These are phyloP conservation scores for Erigeron philadelphicus DNA, from an alignment of 140 eudicot species.

Conservation along the genomic window DNA sequence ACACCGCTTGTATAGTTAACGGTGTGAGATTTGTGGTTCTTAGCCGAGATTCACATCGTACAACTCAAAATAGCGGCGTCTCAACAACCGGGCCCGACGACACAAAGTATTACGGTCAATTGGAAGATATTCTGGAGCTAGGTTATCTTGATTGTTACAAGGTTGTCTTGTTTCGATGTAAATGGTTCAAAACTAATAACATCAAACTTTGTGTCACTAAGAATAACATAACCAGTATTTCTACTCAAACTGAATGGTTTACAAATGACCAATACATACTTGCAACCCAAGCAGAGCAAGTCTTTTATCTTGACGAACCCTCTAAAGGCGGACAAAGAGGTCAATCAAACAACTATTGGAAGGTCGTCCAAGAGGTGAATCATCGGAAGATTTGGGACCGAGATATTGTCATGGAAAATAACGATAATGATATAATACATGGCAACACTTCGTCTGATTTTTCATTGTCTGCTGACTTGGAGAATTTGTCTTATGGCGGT, in stretches of 20 bases:
- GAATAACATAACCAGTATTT: not conserved
- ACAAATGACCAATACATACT: not conserved
- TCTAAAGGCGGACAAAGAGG: too few relatives aligned
- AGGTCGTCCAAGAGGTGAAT: not conserved
- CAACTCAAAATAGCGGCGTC: too few relatives aligned
- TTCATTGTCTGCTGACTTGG: too few relatives aligned
- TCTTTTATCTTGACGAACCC: too few relatives aligned
- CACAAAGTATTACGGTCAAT: not conserved
- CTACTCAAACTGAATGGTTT: not conserved
- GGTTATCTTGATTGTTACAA: not conserved
- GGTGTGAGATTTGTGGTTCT: too few relatives aligned
- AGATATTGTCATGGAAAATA: not conserved
- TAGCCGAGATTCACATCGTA: not conserved
- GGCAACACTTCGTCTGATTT: too few relatives aligned
- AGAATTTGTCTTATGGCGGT: too few relatives aligned
- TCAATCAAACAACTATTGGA: too few relatives aligned
- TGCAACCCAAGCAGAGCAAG: not conserved
- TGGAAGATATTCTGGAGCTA: not conserved
- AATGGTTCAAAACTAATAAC: too few relatives aligned
- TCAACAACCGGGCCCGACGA: not conserved
- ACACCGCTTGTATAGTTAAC: too few relatives aligned
- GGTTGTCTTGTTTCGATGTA: not conserved
- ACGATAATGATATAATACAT: too few relatives aligned
- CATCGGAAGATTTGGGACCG: not conserved
- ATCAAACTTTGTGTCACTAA: not conserved